Percentiles rank a stretch among this genome's conserved stretches.
These are phyloP conservation scores for Begonia peltatifolia DNA, from an alignment of 306 rosid species.

Conservation along the genomic window DNA sequence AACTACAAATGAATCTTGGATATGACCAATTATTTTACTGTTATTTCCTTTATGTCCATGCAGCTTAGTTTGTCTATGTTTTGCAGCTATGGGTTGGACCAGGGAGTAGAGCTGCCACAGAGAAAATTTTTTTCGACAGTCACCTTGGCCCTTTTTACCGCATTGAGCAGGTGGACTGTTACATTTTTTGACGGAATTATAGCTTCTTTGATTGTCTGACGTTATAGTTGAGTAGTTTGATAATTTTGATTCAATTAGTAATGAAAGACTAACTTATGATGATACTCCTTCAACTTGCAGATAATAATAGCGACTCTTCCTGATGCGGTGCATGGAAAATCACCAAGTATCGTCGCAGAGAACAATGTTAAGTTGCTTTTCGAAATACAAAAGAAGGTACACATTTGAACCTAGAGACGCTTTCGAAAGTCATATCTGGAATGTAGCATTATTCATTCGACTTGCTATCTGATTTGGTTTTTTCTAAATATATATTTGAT, in stretches of 20 bases:
- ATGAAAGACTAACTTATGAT: slow-evolving; percentile 2
- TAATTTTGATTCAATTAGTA: slow-evolving; percentile 2
- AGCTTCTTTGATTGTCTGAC: not conserved
- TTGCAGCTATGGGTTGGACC: slow-evolving; percentile 99
- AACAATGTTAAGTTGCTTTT: slow-evolving; percentile 74
- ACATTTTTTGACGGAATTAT: not conserved
- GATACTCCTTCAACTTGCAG: slow-evolving; percentile 21
- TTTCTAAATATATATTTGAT: slow-evolving; percentile 6
- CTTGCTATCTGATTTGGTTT: not conserved
- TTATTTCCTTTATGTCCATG: no score
- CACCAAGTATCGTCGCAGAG: slow-evolving; percentile 74
- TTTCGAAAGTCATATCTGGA: slow-evolving; percentile 1
- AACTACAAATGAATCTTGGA: not conserved
- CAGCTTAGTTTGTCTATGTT: no score
- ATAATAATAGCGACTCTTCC: slow-evolving; percentile 73
- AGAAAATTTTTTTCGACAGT: slow-evolving; percentile 75
- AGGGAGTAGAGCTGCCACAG: slow-evolving; percentile 91
- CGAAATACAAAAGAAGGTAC: slow-evolving; percentile 79
- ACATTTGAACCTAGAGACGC: slow-evolving; percentile 7
- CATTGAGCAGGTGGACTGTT: slow-evolving; percentile 72
- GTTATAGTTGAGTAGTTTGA: not conserved
- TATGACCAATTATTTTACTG: no score
- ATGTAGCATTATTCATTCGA: slow-evolving; percentile 2
- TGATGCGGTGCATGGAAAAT: slow-evolving; percentile 31
- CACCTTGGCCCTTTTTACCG: slow-evolving; percentile 96